Evolutionary conservation across 768 basidiomycete genomes (phyloP), one percentile per base, ranked within the genome.

Genomic region (Mycena chlorophos): DNA sequence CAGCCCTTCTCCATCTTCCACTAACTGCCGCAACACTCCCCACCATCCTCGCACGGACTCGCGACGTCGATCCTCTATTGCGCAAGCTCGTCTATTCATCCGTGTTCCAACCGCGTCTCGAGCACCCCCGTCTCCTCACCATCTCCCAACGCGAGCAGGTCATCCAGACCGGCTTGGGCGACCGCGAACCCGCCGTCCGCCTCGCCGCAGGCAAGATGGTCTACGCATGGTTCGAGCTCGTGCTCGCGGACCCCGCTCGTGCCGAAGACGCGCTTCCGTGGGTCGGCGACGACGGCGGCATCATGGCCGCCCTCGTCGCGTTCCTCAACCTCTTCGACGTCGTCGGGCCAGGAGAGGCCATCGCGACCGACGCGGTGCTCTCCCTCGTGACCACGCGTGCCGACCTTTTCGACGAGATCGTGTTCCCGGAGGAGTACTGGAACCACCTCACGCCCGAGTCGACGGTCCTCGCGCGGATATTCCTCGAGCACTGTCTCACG

Each of bases 371-470:
- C 60, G 93, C 91, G 0, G 68, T 96, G 5, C 67, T 85, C 12
- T 88, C 88, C 14, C 78, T 96, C 43, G 89, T 96, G 63, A 83
- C 87, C 10, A 85, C 83, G 1, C 75, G 88, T 6, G 73, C 84
- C 0, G 87, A 91, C 30, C 73, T 92, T 2, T 77, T 87, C 26
- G 89, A 94, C 49, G 76, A 71, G 2, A 77, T 95, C 43, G 77
- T 85, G 27, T 94, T 97, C 62, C 75, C 80, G 89, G 92, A 92
- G 13, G 71, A 70, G 0, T 99, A 81, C 68, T 99, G 93, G 93
- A 73, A 72, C 16, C 62, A 76, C 1, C 71, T 97, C 30, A 87
- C 86, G 0, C 88, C 94, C 0, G 91, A 93, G 68, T 87, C 84
- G 34, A 86, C 88, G 0, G 86, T 96, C 57, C 78, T 98, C 4